These are phyloP conservation scores for Ceratocystis eucalypticola DNA, from an alignment of 2,329 filamentous ascomycete genomes.

Conservation along the genomic window DNA sequence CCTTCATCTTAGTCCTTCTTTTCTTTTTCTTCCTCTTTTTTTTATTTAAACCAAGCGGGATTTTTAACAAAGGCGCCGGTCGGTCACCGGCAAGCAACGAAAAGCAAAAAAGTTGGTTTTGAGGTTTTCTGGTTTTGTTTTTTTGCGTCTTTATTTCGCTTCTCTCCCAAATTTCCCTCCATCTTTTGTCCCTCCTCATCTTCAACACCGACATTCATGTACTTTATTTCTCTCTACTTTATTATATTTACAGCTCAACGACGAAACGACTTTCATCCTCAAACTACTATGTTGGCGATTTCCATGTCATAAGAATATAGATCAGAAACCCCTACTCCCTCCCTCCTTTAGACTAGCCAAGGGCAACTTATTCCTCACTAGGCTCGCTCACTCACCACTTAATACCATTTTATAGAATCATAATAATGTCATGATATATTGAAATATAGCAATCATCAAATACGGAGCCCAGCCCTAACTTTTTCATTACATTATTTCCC, in stretches of 20 bases:
- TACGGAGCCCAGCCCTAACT: neutral
- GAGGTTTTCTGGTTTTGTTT: neutral
- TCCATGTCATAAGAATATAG: neutral
- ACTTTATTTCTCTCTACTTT: conserved; percentile 6
- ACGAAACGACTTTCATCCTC: neutral
- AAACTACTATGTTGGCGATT: neutral
- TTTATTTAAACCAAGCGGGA: conserved; percentile 3
- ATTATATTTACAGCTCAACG: neutral
- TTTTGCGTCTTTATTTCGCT: neutral
- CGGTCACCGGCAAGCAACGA: conserved; percentile 15
- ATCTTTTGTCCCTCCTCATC: neutral
- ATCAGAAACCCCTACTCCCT: neutral
- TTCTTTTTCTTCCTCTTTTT: neutral
- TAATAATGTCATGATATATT: neutral
- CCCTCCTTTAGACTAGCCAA: neutral
- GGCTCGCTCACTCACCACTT: neutral
- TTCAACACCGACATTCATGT: neutral
- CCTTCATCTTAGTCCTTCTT: neutral
- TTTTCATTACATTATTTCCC: neutral
- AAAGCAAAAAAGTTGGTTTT: conserved; percentile 18
- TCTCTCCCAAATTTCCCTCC: neutral
- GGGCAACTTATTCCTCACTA: neutral
- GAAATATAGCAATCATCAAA: neutral
- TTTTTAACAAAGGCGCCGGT: conserved; percentile 14
- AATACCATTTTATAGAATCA: neutral